Evolutionary conservation across 2,329 filamentous ascomycete species (phyloP).

Genomic region (Coniochaeta sp.): DNA sequence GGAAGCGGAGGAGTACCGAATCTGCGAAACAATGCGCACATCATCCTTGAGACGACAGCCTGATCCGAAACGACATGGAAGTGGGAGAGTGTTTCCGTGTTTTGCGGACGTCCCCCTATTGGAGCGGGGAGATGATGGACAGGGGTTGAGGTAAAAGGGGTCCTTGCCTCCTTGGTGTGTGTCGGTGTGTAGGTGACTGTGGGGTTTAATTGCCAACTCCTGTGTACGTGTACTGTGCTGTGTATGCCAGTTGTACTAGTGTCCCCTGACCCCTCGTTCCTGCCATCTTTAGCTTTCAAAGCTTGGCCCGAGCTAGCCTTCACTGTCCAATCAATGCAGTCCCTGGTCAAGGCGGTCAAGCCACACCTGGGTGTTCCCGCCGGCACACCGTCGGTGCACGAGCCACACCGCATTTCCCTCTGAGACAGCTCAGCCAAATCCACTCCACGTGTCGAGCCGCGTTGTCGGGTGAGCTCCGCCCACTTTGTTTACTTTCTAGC

Average conservation of each 20-base stretch:
- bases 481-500: slow-evolving; percentile 5
- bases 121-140: not conserved
- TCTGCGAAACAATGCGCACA: not conserved
- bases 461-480: slow-evolving; percentile 8
- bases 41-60: not conserved
- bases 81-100: not conserved
- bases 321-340: not conserved
- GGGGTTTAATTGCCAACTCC: not conserved
- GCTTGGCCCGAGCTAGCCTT: not conserved
- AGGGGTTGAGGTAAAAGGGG: not conserved
- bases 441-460: no score
- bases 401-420: not conserved
- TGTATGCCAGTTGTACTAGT: no score
- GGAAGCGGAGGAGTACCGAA: not conserved
- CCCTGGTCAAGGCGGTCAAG: not conserved
- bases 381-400: not conserved
- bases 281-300: not conserved
- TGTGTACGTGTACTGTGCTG: no score
- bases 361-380: not conserved
- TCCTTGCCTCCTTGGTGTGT: no score
- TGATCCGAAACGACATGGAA: not conserved
- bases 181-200: not conserved
- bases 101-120: not conserved
- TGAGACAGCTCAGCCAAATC: no score
- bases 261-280: not conserved